These are phyloP conservation scores for Amanita polypyramis DNA, from an alignment of 768 basidiomycete species.

Conservation along the genomic window DNA sequence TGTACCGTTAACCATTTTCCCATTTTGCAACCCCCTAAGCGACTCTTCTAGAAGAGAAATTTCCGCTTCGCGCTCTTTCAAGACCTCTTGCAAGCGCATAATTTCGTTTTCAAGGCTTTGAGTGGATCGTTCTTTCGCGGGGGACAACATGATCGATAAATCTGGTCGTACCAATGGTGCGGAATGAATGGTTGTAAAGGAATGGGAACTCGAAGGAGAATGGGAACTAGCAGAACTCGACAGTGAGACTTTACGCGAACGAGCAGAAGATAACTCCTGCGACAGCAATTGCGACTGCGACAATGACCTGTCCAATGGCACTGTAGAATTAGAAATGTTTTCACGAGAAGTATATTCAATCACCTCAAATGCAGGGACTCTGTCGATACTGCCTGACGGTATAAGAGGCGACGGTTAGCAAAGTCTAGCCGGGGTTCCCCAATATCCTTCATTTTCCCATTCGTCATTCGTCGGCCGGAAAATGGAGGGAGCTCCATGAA, in stretches of 20 bases:
- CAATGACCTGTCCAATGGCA: slow-evolving; percentile 51
- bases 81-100: slow-evolving; percentile 87
- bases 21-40: slow-evolving; percentile 26
- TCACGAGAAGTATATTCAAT: slow-evolving; percentile 11
- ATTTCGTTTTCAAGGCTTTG: slow-evolving; percentile 89
- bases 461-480: slow-evolving; percentile 42
- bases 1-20: slow-evolving; percentile 9
- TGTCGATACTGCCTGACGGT: slow-evolving; percentile 77
- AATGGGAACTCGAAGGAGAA: slow-evolving; percentile 52
- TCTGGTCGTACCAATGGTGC: slow-evolving; percentile 33
- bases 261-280: slow-evolving; percentile 90
- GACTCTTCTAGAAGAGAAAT: slow-evolving; percentile 65
- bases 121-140: slow-evolving; percentile 60
- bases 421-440: slow-evolving; percentile 39
- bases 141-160: slow-evolving; percentile 45
- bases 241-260: slow-evolving; percentile 73
- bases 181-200: slow-evolving; percentile 18
- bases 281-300: slow-evolving; percentile 94
- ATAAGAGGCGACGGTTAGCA: slow-evolving; percentile 65
- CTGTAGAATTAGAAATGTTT: slow-evolving; percentile 11
- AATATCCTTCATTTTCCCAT: slow-evolving; percentile 37
- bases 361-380: slow-evolving; percentile 86
- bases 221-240: slow-evolving; percentile 64
- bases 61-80: slow-evolving; percentile 88
- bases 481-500: slow-evolving; percentile 23